A percentile compares a stretch with the other conserved stretches of the same genome.
phyloP scores from a whole-genome alignment of 2,329 filamentous ascomycete genomes.

The Beauveria brongniartii region DNA sequence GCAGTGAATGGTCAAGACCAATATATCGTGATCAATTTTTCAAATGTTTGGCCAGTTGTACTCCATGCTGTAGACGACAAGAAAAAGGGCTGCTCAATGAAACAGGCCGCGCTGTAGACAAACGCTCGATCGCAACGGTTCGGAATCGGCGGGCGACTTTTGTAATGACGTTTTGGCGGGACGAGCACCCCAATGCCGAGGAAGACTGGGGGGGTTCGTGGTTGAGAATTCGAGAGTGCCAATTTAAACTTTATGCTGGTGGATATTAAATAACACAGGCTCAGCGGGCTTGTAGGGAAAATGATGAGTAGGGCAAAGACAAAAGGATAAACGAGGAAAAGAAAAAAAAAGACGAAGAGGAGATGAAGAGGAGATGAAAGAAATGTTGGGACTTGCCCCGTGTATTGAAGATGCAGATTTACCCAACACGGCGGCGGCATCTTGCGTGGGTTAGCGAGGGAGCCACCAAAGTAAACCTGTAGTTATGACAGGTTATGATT shows the following conservation, averaged over 20 bases:
- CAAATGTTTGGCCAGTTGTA: neutral
- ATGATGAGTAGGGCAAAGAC: neutral
- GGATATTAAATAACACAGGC: too few species aligned
- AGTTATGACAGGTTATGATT: neutral
- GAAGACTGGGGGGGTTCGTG: neutral
- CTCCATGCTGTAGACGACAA: neutral
- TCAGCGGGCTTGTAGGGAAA: too few species aligned
- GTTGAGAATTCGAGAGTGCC: neutral
- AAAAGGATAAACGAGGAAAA: neutral
- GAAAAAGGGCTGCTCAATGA: neutral
- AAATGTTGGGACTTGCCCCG: neutral
- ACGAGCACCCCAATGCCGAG: slow-evolving; percentile 1
- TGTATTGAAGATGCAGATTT: neutral
- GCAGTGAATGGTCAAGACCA: neutral
- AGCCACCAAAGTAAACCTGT: neutral
- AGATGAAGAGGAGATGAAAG: neutral
- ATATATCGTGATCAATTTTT: neutral
- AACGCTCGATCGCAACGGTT: neutral
- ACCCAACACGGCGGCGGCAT: neutral
- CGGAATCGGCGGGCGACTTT: neutral
- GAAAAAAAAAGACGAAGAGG: too few species aligned
- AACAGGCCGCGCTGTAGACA: neutral
- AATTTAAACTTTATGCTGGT: neutral
- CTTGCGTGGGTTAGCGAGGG: neutral
- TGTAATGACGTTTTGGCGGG: slow-evolving; percentile 4